These are phyloP conservation scores for Dovyalis caffra DNA, from an alignment of 345 rosid species.

Conservation along the genomic window DNA sequence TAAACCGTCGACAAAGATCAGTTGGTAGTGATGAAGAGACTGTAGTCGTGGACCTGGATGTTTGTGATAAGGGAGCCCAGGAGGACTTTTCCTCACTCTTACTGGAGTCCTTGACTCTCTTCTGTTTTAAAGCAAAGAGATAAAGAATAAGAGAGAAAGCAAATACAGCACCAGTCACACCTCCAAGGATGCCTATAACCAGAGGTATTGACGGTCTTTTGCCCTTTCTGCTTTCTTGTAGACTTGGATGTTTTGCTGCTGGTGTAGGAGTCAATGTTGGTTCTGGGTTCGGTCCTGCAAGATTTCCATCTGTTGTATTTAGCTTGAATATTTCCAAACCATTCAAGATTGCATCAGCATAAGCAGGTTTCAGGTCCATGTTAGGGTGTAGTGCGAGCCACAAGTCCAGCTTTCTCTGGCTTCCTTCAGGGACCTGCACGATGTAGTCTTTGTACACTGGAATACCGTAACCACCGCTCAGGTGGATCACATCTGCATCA, in stretches of 20 bases:
- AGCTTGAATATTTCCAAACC: constrained; percentile 30
- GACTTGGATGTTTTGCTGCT: background rate
- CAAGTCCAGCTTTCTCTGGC: background rate
- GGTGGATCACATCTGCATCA: background rate
- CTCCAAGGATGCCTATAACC: background rate
- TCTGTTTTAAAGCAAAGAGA: constrained; percentile 12
- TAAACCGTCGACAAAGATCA: constrained; percentile 30
- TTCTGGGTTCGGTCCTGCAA: constrained; percentile 6
- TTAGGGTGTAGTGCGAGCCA: constrained; percentile 22
- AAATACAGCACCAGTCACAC: background rate
- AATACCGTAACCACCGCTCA: background rate
- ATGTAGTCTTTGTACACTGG: constrained; percentile 18
- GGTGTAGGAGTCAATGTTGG: background rate
- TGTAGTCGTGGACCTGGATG: background rate
- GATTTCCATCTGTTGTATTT: constrained; percentile 11
- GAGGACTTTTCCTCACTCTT: constrained; percentile 14
- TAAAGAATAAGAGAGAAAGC: background rate
- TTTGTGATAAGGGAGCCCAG: constrained; percentile 6
- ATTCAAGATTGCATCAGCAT: constrained; percentile 19
- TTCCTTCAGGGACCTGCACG: background rate
- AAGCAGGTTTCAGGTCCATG: fast-evolving
- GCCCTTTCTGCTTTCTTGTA: background rate
- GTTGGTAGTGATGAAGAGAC: constrained; percentile 12
- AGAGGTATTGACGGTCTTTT: background rate
- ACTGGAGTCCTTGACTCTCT: background rate